These are phyloP conservation scores for Metarhizium sp. DNA, from an alignment of 2,329 filamentous ascomycete genomes.

Conservation along the genomic window DNA sequence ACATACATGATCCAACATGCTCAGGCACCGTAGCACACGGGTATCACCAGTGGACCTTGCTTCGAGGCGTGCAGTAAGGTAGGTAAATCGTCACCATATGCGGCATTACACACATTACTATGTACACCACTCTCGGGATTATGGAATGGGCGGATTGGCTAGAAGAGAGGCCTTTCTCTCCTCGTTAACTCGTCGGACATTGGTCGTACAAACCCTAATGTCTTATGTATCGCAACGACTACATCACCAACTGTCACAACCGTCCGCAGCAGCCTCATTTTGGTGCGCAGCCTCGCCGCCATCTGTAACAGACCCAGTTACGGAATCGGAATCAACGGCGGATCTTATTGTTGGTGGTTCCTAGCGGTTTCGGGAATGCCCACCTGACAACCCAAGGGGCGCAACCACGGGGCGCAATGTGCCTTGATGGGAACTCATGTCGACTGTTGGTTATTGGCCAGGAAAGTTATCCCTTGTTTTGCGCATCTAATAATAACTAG, in stretches of 20 bases:
- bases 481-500: background rate
- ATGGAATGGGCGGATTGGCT: no score
- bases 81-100: no score
- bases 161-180: no score
- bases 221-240: background rate
- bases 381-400: background rate
- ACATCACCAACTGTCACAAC: background rate
- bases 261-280: background rate
- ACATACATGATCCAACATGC: no score
- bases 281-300: background rate
- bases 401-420: background rate
- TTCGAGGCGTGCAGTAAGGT: no score
- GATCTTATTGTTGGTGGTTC: background rate
- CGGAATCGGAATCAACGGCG: background rate
- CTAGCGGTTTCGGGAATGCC: background rate
- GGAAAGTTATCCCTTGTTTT: background rate
- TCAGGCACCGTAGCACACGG: no score
- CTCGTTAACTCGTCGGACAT: no score
- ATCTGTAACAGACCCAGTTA: background rate
- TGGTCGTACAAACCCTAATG: background rate
- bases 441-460: background rate
- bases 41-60: no score
- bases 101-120: no score
- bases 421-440: background rate
- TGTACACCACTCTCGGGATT: no score